A percentile compares a stretch with the other conserved stretches of the same genome.
phyloP scores from a whole-genome alignment of 2,329 filamentous ascomycete genomes.

The Ceratocystis variospora region DNA sequence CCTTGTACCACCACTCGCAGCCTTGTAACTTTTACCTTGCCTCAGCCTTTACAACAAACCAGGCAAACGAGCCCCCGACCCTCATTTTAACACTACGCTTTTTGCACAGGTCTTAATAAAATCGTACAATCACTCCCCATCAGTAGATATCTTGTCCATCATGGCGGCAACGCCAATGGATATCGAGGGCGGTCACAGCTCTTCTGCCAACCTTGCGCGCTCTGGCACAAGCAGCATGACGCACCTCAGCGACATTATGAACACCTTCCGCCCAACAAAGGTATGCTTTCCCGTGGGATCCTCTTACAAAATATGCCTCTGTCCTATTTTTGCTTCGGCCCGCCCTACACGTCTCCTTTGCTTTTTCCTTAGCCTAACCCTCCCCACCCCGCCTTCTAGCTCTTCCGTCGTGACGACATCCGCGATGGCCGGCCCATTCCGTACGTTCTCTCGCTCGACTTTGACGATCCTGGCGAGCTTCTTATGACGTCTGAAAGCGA shows the following conservation, averaged over 20 bases:
- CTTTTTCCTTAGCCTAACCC: background rate
- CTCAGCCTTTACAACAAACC: background rate
- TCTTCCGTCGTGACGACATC: conserved; percentile 45
- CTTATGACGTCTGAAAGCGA: conserved; percentile 85
- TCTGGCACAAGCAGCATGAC: conserved; percentile 38
- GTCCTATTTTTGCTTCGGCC: background rate
- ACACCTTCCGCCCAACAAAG: conserved; percentile 65
- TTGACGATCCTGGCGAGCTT: conserved; percentile 87
- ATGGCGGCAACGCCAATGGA: conserved; percentile 47
- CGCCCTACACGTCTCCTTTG: background rate
- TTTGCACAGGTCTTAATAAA: background rate
- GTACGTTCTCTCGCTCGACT: conserved; percentile 80
- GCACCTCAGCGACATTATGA: conserved; percentile 64
- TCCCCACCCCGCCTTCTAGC: conserved; percentile 26
- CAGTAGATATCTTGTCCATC: background rate
- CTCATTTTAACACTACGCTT: background rate
- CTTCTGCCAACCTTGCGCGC: conserved; percentile 38
- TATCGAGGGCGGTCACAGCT: conserved; percentile 34
- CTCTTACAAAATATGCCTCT: no score
- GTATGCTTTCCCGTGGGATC: conserved; percentile 30
- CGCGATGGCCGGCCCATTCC: conserved; percentile 41
- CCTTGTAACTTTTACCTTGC: background rate
- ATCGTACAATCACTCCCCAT: background rate
- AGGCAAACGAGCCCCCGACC: background rate
- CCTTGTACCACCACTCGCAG: conserved; percentile 1